Conservation (phyloP, 1,284 basidiomycete genomes). For the Waitea zeae region DNA sequence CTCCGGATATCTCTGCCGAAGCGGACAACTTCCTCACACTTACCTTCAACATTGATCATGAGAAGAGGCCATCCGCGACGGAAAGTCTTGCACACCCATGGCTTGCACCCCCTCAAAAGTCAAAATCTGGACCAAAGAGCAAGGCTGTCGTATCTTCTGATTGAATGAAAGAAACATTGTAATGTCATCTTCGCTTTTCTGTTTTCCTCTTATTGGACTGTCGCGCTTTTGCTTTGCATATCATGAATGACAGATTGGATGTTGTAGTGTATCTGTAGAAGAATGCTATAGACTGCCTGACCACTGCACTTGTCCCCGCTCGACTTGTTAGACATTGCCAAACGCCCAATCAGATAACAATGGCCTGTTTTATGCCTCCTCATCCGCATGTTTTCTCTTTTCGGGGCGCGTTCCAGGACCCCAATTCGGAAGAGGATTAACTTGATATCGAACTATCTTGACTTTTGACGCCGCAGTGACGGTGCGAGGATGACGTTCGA, state of each 20-base stretch:
- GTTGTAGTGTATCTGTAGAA: too few species aligned
- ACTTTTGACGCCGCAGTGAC: conserved; percentile 40
- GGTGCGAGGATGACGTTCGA: conserved; percentile 53
- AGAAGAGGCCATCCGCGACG: conserved; percentile 65
- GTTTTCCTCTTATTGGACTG: background rate
- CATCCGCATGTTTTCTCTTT: conserved; percentile 28
- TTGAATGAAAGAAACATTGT: too few species aligned
- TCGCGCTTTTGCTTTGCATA: too few species aligned
- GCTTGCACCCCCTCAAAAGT: conserved; percentile 25
- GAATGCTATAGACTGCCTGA: too few species aligned
- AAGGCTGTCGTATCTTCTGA: too few species aligned
- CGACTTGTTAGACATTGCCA: too few species aligned
- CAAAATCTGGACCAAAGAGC: too few species aligned
- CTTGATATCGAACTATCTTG: conserved; percentile 81
- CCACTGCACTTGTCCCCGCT: too few species aligned
- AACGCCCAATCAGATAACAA: too few species aligned
- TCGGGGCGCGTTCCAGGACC: conserved; percentile 33
- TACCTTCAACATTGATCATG: conserved; percentile 78
- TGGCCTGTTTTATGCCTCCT: conserved; percentile 4
- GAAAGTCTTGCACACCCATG: conserved; percentile 66
- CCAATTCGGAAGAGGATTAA: conserved; percentile 86
- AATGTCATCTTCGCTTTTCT: background rate
- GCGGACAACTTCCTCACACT: conserved; percentile 71
- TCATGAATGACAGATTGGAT: too few species aligned
- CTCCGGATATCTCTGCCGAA: conserved; percentile 75